Base-by-base conservation (phyloP, 2,329 filamentous ascomycete genomes). In the Xylariaceae sp. region DNA sequence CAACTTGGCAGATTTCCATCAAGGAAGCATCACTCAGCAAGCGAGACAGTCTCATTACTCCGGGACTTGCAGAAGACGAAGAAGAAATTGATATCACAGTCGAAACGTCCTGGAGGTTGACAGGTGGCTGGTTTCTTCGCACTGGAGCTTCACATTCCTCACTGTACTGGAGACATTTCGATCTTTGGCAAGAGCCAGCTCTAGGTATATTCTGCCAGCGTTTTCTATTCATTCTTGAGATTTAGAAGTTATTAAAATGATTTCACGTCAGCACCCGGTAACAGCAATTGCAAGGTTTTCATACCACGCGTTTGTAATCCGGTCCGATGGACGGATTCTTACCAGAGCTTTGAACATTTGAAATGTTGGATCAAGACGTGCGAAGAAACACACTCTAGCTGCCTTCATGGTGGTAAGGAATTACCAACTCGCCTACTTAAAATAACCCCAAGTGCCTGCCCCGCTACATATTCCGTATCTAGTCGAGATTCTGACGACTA, bases 291-390 rank as follows among this genome's bases (percentile, higher is more conserved):
- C 34, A 36, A 36, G 19, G 34, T 16, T 36, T 36, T 36, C 19
- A 8, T 36, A 16, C 34, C 34, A 36, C 34, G 34, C 7, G 10
- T 7, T 36, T 36, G 34, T 36, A n/a, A n/a, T n/a, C 27, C 35
- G n/a, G 42, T 44, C 22, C 17, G 33, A 38, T 32, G 34, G 27
- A 44, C 35, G 17, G 17, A 44, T 38, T 44, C 35, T 14, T 21
- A 12, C 19, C 33, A 43, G 41, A 43, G 41, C 29, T 37, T 43
- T 20, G 41, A 16, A 37, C 41, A 43, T 37, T 20, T 43, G 35
- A 37, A 37, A 37, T 16, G 19, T 43, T 43, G 41, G 41, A 16
- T 43, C n/a, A 43, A 22, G 21, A 43, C 36, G 34, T 43, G 33
- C 35, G 22, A 43, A 8, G 19, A 36, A 20, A 36, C 34, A 16